Evolutionary conservation across 257 asterid genomes (phyloP), one percentile per base, ranked within the genome.

Genomic region (Solanum piurae): DNA sequence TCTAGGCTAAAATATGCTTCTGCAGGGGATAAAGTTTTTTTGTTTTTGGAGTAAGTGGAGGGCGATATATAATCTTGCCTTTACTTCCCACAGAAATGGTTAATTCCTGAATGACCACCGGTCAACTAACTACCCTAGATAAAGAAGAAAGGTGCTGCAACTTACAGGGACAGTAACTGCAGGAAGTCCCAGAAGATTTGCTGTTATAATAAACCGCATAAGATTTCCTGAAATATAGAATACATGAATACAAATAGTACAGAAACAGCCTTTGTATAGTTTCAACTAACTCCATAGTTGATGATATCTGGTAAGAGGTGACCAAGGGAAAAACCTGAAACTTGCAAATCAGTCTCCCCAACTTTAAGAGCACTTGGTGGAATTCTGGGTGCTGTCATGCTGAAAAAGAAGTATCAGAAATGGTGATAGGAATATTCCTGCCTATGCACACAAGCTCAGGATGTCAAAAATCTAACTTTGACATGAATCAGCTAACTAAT

Each of bases 371-470:
- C 96, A 84, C 95, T 90, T 90, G 94, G 91, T 86, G 98, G 98
- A 90, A 97, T 97, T 69, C 92, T 85, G 80, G 99, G 98, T 88
- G 98, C 98, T 58, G 99, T 95, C 98, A 97, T 95, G 91, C 99
- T 90, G 91, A 66, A 75, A 88, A 88, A 71, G 60, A 68, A 58
- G 29, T n/a, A 10, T 1, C 84, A 40, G 60, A 76, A 5, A 77
- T 42, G 84, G 84, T 77, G 25, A 23, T 25, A 77, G 62, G 84
- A 40, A 12, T n/a, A 76, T 40, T 34, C 10, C 75, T 13, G 14
- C 37, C 13, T 40, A 77, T 12, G n/a, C n/a, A 42, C 23, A n/a
- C 37, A 40, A 40, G 31, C n/a, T 42, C 62, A 77, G 62, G 37
- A 77, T 42, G 37, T 77, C 84, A 42, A n/a, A 77, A 3, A 42